phyloP scores from a whole-genome alignment of 1,139 yeast genomes.

The Pichia norvegensis region DNA sequence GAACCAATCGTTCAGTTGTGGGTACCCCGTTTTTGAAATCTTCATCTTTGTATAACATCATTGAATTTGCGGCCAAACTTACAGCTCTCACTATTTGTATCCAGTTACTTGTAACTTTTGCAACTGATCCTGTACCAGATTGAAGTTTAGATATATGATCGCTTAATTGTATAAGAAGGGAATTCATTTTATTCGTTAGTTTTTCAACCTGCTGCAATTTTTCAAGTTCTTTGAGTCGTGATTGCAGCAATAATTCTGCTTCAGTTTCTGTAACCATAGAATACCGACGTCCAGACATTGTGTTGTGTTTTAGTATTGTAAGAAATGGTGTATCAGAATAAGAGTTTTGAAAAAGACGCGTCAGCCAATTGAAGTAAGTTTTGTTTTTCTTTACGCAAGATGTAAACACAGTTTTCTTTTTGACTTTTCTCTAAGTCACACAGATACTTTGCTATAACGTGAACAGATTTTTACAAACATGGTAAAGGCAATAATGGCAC shows the following conservation, averaged over 20 bases:
- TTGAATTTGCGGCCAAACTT: constrained; percentile 57
- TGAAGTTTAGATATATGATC: constrained; percentile 5
- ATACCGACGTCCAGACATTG: constrained; percentile 10
- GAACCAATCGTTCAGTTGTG: constrained; percentile 59
- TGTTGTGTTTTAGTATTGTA: too few relatives aligned
- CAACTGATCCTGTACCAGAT: constrained; percentile 32
- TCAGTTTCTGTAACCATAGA: constrained; percentile 15
- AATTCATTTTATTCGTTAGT: constrained; percentile 29
- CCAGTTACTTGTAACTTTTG: constrained; percentile 58
- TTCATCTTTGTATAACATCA: constrained; percentile 34
- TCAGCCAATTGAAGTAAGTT: background rate
- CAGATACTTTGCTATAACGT: background rate
- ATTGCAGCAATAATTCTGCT: constrained; percentile 20
- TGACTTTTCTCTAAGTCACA: background rate
- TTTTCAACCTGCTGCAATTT: constrained; percentile 42
- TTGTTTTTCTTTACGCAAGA: background rate
- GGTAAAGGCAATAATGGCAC: constrained; percentile 8
- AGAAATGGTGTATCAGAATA: background rate
- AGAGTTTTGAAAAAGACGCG: too few relatives aligned
- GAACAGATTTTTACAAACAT: background rate
- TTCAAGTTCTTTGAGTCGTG: constrained; percentile 47
- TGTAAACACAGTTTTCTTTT: background rate
- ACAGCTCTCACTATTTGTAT: constrained; percentile 58
- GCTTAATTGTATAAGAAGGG: background rate
- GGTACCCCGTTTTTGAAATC: constrained; percentile 40